These are phyloP conservation scores for Boletus subparvulus DNA, from an alignment of 768 basidiomycete genomes.

Conservation along the genomic window DNA sequence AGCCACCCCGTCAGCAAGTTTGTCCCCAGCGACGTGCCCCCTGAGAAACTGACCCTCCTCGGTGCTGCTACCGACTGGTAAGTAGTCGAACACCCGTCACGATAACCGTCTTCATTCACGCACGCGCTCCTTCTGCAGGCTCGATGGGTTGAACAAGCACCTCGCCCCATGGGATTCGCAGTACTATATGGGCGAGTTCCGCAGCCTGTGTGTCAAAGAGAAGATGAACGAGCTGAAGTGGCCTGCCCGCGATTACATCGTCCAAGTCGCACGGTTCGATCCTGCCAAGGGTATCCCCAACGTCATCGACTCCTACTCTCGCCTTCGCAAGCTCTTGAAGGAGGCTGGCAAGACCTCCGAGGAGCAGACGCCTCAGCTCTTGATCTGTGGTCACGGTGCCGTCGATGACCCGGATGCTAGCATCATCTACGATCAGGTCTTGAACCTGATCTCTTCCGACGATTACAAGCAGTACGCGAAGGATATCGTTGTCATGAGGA, in stretches of 20 bases:
- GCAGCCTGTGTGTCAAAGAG: constrained; percentile 69
- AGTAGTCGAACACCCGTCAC: constrained; percentile 30
- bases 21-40: constrained; percentile 81
- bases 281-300: constrained; percentile 82
- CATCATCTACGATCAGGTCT: constrained; percentile 82
- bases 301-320: constrained; percentile 84
- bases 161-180: constrained; percentile 78
- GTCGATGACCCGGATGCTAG: constrained; percentile 95
- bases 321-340: constrained; percentile 69
- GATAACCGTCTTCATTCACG: constrained; percentile 1
- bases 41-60: constrained; percentile 66
- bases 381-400: constrained; percentile 87
- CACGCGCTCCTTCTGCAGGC: constrained; percentile 40
- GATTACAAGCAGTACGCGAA: constrained; percentile 52
- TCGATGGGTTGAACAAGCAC: constrained; percentile 95
- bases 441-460: constrained; percentile 54
- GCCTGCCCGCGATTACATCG: constrained; percentile 81
- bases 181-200: constrained; percentile 89
- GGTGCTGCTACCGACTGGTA: constrained; percentile 87
- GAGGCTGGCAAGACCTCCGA: constrained; percentile 43
- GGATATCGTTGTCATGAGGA: constrained; percentile 75
- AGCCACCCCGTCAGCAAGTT: constrained; percentile 94
- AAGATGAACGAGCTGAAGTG: constrained; percentile 79
- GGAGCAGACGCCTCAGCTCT: constrained; percentile 66
- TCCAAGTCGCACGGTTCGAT: constrained; percentile 95